Evolutionary conservation across 306 rosid species (phyloP).

Genomic region (Chamaecrista fasciculata): DNA sequence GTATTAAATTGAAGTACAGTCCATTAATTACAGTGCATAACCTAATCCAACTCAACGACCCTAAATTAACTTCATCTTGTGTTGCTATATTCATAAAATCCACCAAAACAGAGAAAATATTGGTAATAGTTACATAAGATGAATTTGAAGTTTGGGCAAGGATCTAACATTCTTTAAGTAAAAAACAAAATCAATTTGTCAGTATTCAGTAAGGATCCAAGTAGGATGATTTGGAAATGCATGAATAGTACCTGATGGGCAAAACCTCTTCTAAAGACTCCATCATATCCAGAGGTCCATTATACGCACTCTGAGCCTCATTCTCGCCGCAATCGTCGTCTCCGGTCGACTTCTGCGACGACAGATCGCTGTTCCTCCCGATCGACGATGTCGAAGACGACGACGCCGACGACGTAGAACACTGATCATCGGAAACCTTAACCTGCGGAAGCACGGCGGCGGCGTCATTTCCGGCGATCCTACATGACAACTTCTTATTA

Average conservation of each 20-base stretch:
- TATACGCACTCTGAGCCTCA: conserved; percentile 77
- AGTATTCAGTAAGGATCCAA: conserved; percentile 23
- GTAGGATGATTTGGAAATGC: neutral
- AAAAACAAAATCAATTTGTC: neutral
- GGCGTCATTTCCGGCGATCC: neutral
- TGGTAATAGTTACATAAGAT: neutral
- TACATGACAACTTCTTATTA: neutral
- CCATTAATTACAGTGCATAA: neutral
- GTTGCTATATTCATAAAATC: neutral
- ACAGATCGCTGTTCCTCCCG: conserved; percentile 80
- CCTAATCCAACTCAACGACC: neutral
- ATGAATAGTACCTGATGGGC: conserved; percentile 56
- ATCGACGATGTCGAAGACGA: conserved; percentile 66
- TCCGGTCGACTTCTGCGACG: conserved; percentile 45
- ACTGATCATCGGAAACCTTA: conserved; percentile 32
- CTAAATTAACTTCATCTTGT: neutral
- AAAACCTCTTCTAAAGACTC: conserved; percentile 75
- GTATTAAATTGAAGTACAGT: neutral
- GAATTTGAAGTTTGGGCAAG: neutral
- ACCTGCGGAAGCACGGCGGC: too few species aligned
- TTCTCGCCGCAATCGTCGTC: conserved; percentile 52
- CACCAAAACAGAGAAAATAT: neutral
- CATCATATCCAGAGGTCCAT: conserved; percentile 65
- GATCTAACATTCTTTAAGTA: neutral
- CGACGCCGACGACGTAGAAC: conserved; percentile 51